Evolutionary conservation across 2,329 filamentous ascomycete species (phyloP).

Genomic region (Calonectria hongkongensis): DNA sequence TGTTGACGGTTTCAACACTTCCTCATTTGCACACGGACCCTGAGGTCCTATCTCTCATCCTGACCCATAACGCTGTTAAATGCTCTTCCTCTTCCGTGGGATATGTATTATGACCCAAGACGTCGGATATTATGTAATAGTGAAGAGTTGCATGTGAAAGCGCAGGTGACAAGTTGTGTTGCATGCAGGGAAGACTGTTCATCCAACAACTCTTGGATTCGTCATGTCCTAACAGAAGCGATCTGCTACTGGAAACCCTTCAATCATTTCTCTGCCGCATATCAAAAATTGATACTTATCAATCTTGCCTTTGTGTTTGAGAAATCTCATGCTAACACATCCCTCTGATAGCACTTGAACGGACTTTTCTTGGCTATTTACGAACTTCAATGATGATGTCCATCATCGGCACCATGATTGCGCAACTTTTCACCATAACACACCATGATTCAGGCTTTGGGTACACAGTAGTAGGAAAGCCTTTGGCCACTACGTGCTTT

Average conservation of each 20-base stretch:
- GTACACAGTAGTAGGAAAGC: conserved; percentile 76
- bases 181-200: background rate
- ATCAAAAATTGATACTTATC: background rate
- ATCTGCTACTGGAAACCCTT: background rate
- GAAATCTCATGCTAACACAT: conserved; percentile 20
- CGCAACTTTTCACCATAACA: conserved; percentile 79
- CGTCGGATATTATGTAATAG: background rate
- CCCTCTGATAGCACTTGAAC: conserved; percentile 76
- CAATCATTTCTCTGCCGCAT: background rate
- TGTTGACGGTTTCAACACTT: background rate
- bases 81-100: no score
- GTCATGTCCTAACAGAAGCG: background rate
- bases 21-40: conserved; percentile 13
- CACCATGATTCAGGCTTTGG: conserved; percentile 67
- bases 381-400: conserved; percentile 82
- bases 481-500: conserved; percentile 69
- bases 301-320: background rate
- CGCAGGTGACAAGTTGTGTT: background rate
- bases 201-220: background rate
- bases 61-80: no score
- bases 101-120: background rate
- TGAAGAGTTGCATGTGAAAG: background rate
- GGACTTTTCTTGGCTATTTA: conserved; percentile 84
- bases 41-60: background rate
- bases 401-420: conserved; percentile 78